A percentile compares a stretch with the other conserved stretches of the same genome.
These are phyloP conservation scores for Bipolaris zeicola DNA, from an alignment of 2,329 filamentous ascomycete species.

Conservation along the genomic window DNA sequence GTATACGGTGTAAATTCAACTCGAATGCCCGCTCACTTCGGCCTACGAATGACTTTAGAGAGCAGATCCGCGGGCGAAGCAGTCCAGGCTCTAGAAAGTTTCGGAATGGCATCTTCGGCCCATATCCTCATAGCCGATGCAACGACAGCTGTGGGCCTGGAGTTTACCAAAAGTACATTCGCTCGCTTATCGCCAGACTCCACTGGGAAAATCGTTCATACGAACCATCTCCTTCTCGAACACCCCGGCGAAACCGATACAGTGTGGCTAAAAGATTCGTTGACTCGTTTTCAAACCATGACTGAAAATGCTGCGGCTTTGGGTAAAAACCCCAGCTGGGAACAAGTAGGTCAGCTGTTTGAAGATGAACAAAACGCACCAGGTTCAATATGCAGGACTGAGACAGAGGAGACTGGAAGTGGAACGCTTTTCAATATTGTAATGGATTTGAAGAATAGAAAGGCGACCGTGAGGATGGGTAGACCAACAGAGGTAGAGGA, in stretches of 20 bases:
- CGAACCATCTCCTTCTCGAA: slow-evolving; percentile 52
- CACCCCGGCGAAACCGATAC: slow-evolving; percentile 50
- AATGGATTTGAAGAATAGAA: slow-evolving; percentile 44
- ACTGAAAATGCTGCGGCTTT: slow-evolving; percentile 35
- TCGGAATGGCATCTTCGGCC: slow-evolving; percentile 59
- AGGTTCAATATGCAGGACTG: slow-evolving; percentile 37
- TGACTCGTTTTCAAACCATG: slow-evolving; percentile 47
- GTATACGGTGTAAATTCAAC: slow-evolving; percentile 59
- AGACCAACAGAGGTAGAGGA: slow-evolving; percentile 41
- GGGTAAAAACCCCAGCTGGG: slow-evolving; percentile 30
- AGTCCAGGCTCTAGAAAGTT: slow-evolving; percentile 50
- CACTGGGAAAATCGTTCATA: slow-evolving; percentile 47
- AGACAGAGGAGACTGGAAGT: slow-evolving; percentile 35
- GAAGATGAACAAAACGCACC: slow-evolving; percentile 51
- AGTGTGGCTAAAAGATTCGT: slow-evolving; percentile 52
- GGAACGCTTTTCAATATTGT: slow-evolving; percentile 47
- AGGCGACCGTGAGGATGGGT: slow-evolving; percentile 37
- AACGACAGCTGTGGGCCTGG: slow-evolving; percentile 55
- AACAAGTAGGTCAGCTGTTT: slow-evolving; percentile 44
- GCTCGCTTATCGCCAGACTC: slow-evolving; percentile 42
- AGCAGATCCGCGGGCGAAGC: slow-evolving; percentile 56
- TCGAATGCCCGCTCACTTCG: slow-evolving; percentile 66
- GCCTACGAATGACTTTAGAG: slow-evolving; percentile 62
- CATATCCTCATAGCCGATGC: slow-evolving; percentile 62
- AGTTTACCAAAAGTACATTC: slow-evolving; percentile 51